Conservation (phyloP, 306 rosid species). For the Parietaria judaica region DNA sequence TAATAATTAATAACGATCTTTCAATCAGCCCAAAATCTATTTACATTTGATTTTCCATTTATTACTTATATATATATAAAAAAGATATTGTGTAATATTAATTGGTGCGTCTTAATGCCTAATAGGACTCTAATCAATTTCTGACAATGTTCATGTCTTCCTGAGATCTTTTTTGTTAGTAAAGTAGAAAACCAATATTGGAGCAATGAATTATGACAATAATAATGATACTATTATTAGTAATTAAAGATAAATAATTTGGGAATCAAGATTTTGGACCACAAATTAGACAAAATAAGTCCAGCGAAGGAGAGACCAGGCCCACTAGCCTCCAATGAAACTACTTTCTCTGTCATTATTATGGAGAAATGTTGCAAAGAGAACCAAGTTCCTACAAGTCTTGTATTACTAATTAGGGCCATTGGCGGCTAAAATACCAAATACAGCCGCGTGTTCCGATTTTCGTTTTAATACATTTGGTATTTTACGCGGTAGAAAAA, state of each 20-base stretch:
- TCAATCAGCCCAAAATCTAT: background rate
- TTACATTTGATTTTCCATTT: background rate
- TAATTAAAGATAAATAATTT: background rate
- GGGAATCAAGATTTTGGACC: conserved; percentile 7
- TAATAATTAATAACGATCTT: no score
- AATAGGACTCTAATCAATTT: background rate
- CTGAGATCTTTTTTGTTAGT: background rate
- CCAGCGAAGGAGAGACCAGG: conserved; percentile 8
- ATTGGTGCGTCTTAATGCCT: background rate
- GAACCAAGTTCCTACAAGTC: no score
- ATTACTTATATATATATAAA: background rate
- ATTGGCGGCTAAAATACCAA: no score
- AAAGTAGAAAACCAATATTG: background rate
- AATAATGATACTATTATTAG: background rate
- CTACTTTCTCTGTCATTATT: background rate
- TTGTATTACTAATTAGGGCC: no score
- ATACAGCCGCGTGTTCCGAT: no score
- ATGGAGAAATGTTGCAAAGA: no score
- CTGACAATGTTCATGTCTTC: background rate
- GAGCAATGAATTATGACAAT: background rate
- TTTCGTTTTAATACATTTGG: no score
- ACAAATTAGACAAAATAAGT: background rate
- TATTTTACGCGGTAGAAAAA: no score
- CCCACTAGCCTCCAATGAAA: background rate
- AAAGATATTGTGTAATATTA: background rate